A percentile compares a stretch with the other conserved stretches of the same genome.
Conservation (phyloP, 73 alveolate species). For the Urostyla sp. region DNA sequence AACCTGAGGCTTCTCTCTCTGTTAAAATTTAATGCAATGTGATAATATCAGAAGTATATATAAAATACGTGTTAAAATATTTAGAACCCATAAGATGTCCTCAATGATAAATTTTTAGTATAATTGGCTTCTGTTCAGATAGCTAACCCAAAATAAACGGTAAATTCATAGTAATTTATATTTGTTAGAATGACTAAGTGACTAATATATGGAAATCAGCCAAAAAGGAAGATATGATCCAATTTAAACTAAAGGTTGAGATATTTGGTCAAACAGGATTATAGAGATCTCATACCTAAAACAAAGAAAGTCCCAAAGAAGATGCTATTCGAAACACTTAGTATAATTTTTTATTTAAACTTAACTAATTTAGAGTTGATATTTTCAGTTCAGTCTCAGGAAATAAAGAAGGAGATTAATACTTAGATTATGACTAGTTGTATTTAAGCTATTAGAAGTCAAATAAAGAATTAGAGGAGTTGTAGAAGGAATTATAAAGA, state of each 20-base stretch:
- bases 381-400: background rate
- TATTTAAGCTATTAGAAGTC: background rate
- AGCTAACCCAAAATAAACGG: background rate
- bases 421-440: background rate
- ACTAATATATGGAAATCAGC: background rate
- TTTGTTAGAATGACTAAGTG: background rate
- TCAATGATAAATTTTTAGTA: conserved; percentile 11
- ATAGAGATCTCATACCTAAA: background rate
- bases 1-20: conserved; percentile 20
- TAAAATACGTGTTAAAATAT: background rate
- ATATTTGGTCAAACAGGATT: background rate
- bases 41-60: background rate
- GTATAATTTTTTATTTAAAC: background rate
- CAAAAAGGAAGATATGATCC: background rate
- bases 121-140: background rate
- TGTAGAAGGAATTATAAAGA: background rate
- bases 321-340: background rate
- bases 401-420: conserved; percentile 7
- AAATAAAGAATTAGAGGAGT: conserved; percentile 6
- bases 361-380: background rate
- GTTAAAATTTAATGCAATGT: conserved; percentile 26
- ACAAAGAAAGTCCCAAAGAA: background rate
- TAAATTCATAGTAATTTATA: background rate
- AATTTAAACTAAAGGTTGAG: conserved; percentile 13
- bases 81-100: background rate